These are phyloP conservation scores for Yamadazyma tumulicola DNA, from an alignment of 805 yeast genomes.

Conservation along the genomic window DNA sequence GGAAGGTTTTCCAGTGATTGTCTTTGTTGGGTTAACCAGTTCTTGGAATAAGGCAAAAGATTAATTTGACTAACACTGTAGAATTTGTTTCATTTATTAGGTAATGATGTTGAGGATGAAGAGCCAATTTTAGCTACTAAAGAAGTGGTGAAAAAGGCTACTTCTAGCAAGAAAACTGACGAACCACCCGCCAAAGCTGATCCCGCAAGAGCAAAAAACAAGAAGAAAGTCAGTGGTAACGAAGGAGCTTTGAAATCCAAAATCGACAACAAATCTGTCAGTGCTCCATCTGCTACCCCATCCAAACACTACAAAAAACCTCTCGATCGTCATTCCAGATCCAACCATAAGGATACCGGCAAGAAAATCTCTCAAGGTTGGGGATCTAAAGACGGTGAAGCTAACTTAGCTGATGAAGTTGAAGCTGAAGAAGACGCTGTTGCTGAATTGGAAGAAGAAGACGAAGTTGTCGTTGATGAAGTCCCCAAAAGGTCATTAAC, in stretches of 20 bases:
- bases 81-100: constrained; percentile 82
- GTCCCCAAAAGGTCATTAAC: constrained; percentile 63
- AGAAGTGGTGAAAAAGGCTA: constrained; percentile 77
- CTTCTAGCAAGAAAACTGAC: constrained; percentile 85
- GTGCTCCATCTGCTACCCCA: constrained; percentile 52
- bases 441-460: constrained; percentile 46
- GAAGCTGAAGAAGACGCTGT: constrained; percentile 43
- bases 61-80: constrained; percentile 22
- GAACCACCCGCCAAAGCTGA: constrained; percentile 78
- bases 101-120: constrained; percentile 86
- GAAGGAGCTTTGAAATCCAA: constrained; percentile 81
- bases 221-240: constrained; percentile 73
- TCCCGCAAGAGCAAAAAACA: constrained; percentile 74
- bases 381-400: constrained; percentile 71
- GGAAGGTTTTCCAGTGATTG: too few species aligned
- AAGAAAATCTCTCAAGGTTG: constrained; percentile 84
- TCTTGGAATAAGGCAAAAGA: too few species aligned
- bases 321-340: constrained; percentile 82
- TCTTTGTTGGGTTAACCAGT: too few species aligned
- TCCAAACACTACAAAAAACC: constrained; percentile 54
- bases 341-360: constrained; percentile 78
- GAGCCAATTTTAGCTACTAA: constrained; percentile 53
- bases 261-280: constrained; percentile 68
- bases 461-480: constrained; percentile 37
- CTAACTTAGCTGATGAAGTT: constrained; percentile 63